These are phyloP conservation scores for Amanita pseudoporphyria DNA, from an alignment of 768 basidiomycete genomes.

Conservation along the genomic window DNA sequence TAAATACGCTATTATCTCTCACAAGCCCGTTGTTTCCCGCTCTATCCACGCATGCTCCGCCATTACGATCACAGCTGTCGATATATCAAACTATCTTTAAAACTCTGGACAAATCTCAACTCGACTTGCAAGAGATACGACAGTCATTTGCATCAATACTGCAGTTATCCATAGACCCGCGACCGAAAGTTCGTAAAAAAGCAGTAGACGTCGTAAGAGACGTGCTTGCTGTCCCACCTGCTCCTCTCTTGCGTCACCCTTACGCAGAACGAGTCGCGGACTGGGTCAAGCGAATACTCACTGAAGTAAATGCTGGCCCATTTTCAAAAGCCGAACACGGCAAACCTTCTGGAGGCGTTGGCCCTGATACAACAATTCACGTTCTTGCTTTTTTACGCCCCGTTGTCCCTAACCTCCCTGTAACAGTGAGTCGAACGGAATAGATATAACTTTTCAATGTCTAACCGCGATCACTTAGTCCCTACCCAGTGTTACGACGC, in stretches of 20 bases:
- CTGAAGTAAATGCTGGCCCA: slow-evolving; percentile 54
- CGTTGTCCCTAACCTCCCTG: slow-evolving; percentile 48
- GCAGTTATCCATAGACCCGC: slow-evolving; percentile 72
- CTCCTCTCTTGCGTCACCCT: slow-evolving; percentile 73
- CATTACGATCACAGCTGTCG: slow-evolving; percentile 79
- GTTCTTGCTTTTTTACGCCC: slow-evolving; percentile 64
- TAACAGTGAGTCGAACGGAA: slow-evolving; percentile 44
- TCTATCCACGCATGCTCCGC: slow-evolving; percentile 56
- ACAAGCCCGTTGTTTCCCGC: slow-evolving; percentile 74
- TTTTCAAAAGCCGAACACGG: slow-evolving; percentile 49
- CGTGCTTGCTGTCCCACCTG: slow-evolving; percentile 65
- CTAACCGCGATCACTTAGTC: slow-evolving; percentile 33
- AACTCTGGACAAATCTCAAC: slow-evolving; percentile 60
- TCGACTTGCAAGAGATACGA: slow-evolving; percentile 59
- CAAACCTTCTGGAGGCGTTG: slow-evolving; percentile 43
- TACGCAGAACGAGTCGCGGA: slow-evolving; percentile 76
- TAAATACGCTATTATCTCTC: slow-evolving; percentile 59
- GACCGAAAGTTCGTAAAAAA: slow-evolving; percentile 91
- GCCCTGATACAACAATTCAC: slow-evolving; percentile 70
- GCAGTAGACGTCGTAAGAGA: slow-evolving; percentile 82
- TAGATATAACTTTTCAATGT: background rate
- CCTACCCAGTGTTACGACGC: slow-evolving; percentile 56
- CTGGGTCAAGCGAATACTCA: slow-evolving; percentile 62
- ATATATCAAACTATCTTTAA: slow-evolving; percentile 62
- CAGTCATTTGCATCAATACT: slow-evolving; percentile 83